Base-by-base conservation (phyloP, 148 eudicot species). In the Drosera capensis region DNA sequence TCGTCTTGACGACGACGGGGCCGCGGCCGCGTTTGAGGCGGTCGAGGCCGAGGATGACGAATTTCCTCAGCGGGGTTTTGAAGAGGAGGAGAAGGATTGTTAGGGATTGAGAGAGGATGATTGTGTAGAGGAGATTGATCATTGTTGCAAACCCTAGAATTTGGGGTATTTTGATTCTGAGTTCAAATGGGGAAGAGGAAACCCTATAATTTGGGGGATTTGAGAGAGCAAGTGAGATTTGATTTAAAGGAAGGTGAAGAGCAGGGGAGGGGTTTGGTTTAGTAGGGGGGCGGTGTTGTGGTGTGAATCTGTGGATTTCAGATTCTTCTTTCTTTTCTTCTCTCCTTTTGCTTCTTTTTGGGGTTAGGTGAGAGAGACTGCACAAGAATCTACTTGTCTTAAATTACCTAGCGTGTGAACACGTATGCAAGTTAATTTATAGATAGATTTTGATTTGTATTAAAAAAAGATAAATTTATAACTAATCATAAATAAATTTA, bases 11-110 rank as follows among this genome's bases (percentile, higher is more conserved):
- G 0, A 72, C 25, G 1, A 64, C 55, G 0, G 70, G 73, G 6
- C 71, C 67, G 37, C 66, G 56, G 2, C 73, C 65, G 1, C 67
- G 55, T 23, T 72, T 72, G 54, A 68, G 36, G 3, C 68, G 60
- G 53, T 72, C 73, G 15, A 72, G 17, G 0, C 67, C 71, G 52
- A 62, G 37, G 0, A 64, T 60, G 0, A 60, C 55, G 13, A 64
- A 40, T 54, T 60, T 60, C 29, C 64, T 29, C 0, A 68, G 12
- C 16, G 73, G 78, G 8, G 68, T 60, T 43, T 51, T 36, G 71
- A 68, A 68, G 2, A 68, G 40, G 1, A 72, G 65, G 1, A 64
- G 64, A 41, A 72, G 31, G 16, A 68, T 49, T 25, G 60, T 40
- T 0, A 47, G 22, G 60, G 64, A 56, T 39, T 67, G 70, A 23